Evolutionary conservation across 305 asterid genomes (phyloP), one percentile per base, ranked within the genome.

Genomic region (Solanum aculeatissimum): DNA sequence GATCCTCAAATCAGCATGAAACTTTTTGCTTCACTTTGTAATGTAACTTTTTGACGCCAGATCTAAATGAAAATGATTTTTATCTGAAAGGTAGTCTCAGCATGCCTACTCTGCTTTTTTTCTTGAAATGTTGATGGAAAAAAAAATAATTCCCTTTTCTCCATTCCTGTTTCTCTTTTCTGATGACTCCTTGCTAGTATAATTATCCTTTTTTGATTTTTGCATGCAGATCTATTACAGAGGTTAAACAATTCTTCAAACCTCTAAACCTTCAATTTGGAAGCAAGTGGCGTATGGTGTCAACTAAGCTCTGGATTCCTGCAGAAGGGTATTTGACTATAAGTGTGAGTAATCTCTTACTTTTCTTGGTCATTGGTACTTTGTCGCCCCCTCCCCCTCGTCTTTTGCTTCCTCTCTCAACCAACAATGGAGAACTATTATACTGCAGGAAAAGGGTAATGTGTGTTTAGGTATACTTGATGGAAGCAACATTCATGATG

Each of bases 391-490:
- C 49, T 32, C 16, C 29, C 32, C 21, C 38, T 54, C 49, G 7
- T 81, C 29, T 66, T 77, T 54, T 3, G 35, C 77, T 51, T 29
- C 54, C 43, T 16, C 25, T 84, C 38, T 23, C 25, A 25, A 43
- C 66, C 19, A 82, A 47, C 54, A 42, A 35, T 27, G 53, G 40
- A 60, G 32, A 60, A 66, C 29, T 45, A 8, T 78, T 60, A 23
- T 70, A 65, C 65, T 85, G 88, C 91, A 93, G 97, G 87, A 89
- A 40, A 91, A 83, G 65, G 96, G 96, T 15, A 91, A 91, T 32
- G 89, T 93, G 63, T 93, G 97, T 89, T 88, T 93, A 87, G 97
- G 97, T 84, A 90, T 93, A 55, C 91, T 93, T 21, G 92, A 93
- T 65, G 96, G 93, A 83, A 88, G 91, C 80, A 74, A 91, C 11